These are phyloP conservation scores for Populus alba DNA, from an alignment of 345 rosid genomes.

Conservation along the genomic window DNA sequence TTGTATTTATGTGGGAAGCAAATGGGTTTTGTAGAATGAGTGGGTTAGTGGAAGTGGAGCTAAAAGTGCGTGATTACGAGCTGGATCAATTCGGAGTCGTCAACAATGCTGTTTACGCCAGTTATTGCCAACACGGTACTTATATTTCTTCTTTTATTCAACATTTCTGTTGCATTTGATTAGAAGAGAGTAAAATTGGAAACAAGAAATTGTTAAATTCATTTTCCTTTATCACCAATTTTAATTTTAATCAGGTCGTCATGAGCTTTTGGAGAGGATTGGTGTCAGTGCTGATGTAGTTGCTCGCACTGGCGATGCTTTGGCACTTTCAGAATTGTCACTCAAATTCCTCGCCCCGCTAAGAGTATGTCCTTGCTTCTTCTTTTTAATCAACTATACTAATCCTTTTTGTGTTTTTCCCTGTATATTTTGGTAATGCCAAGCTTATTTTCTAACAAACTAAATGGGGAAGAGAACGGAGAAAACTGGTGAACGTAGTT, in stretches of 20 bases:
- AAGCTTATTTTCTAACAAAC: not conserved
- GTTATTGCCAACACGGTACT: conserved; percentile 77
- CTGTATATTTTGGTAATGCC: not conserved
- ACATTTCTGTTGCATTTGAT: not conserved
- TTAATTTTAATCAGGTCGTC: conserved; percentile 52
- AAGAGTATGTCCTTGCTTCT: conserved; percentile 41
- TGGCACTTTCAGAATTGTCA: conserved; percentile 68
- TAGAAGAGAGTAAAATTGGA: not conserved
- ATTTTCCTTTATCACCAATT: not conserved
- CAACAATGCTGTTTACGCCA: conserved; percentile 81
- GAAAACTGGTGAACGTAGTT: not conserved
- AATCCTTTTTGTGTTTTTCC: not conserved
- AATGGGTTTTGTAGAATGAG: conserved; percentile 46
- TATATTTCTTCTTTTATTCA: not conserved
- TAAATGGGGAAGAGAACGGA: not conserved
- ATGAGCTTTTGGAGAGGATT: conserved; percentile 66
- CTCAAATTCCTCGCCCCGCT: conserved; percentile 77
- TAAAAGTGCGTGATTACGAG: conserved; percentile 79
- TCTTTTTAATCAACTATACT: not conserved
- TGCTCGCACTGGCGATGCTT: conserved; percentile 66
- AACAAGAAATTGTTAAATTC: not conserved
- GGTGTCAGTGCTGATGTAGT: conserved; percentile 68
- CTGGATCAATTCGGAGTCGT: conserved; percentile 91
- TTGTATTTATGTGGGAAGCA: not conserved
- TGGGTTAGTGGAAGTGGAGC: conserved; percentile 54